These are phyloP conservation scores for Nicotiana sylvestris DNA, from an alignment of 257 asterid genomes.

Conservation along the genomic window DNA sequence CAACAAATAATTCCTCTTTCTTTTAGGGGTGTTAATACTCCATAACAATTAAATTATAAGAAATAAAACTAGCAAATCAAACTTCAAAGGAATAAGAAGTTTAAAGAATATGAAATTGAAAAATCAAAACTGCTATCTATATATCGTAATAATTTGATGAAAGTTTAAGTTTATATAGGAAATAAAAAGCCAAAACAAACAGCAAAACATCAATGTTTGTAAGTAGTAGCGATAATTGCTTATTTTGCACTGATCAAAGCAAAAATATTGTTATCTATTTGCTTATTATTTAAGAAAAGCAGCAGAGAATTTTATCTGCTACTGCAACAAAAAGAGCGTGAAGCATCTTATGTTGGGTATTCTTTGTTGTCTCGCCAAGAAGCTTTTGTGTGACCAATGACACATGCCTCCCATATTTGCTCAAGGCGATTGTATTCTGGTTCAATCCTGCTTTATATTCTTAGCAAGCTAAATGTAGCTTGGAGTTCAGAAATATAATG, in stretches of 20 bases:
- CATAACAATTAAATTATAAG: neutral
- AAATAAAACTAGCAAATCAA: neutral
- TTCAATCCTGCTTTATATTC: neutral
- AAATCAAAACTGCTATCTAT: neutral
- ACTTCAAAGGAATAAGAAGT: neutral
- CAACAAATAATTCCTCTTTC: neutral
- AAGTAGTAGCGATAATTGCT: neutral
- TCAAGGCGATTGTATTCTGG: neutral
- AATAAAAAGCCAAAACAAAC: neutral
- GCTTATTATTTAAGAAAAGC: constrained; percentile 7
- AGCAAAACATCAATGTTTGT: neutral
- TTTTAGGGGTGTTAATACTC: neutral
- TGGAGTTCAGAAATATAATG: neutral
- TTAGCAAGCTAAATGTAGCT: neutral
- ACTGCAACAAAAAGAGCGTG: neutral
- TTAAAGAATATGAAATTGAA: neutral
- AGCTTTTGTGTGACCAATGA: neutral
- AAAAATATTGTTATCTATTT: neutral
- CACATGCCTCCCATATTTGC: neutral
- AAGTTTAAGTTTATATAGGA: neutral
- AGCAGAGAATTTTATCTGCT: neutral
- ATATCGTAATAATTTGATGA: neutral
- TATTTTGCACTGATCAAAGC: neutral
- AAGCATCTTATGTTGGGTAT: neutral
- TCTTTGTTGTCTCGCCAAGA: neutral